These are phyloP conservation scores for Boletales sp. DNA, from an alignment of 768 basidiomycete genomes.

Conservation along the genomic window DNA sequence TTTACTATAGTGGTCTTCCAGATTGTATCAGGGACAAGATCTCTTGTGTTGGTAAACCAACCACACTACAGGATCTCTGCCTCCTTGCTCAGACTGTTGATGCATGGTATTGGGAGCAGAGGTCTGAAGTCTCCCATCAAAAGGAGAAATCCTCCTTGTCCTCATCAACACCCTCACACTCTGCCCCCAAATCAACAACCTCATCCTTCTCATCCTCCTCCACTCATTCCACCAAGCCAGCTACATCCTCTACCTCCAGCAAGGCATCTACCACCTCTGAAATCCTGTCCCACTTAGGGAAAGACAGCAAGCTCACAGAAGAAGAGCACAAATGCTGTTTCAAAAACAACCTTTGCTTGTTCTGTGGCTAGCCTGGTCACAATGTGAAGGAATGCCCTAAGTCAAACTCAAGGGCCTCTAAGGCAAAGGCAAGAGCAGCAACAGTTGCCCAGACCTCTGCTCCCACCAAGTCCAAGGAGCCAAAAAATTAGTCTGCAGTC, in stretches of 20 bases:
- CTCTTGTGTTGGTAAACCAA: not conserved
- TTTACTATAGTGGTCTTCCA: constrained; percentile 7
- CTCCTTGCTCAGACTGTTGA: constrained; percentile 4
- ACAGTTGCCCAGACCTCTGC: not conserved
- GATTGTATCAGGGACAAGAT: constrained; percentile 5
- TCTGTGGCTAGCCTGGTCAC: not conserved
- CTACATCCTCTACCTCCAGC: not conserved
- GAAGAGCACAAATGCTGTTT: not conserved
- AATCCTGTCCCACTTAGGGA: not conserved
- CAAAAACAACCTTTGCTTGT: constrained; percentile 3
- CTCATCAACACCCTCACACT: not conserved
- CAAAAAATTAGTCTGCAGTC: constrained; percentile 5
- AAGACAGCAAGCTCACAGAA: not conserved
- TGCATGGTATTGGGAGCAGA: constrained; percentile 11
- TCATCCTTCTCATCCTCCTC: not conserved
- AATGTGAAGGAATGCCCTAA: not conserved
- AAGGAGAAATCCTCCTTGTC: not conserved
- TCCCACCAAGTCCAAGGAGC: not conserved
- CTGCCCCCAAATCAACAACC: not conserved
- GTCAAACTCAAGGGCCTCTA: not conserved
- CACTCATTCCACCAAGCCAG: not conserved
- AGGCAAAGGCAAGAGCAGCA: not conserved
- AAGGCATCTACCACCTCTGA: not conserved
- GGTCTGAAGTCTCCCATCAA: not conserved
- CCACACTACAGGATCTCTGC: not conserved